Conservation (phyloP, 1,139 yeast genomes). For the Meyerozyma sp. region DNA sequence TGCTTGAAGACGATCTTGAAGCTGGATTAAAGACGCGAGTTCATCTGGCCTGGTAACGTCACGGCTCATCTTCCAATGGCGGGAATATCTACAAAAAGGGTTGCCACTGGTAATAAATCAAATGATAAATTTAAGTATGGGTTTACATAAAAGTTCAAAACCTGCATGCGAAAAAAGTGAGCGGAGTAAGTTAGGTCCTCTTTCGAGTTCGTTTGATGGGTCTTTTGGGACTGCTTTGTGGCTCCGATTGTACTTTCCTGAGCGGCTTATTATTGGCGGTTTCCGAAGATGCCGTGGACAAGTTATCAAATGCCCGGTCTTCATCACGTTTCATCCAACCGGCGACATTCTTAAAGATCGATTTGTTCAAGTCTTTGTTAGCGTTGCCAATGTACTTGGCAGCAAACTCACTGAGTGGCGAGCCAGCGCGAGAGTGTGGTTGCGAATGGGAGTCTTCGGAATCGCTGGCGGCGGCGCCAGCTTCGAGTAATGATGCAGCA, state of each 20-base stretch:
- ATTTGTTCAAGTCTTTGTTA: constrained; percentile 40
- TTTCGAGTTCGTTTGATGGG: not conserved
- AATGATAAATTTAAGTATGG: not conserved
- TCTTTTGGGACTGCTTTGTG: not conserved
- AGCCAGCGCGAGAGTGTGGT: constrained; percentile 19
- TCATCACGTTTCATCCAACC: constrained; percentile 56
- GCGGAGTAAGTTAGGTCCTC: not conserved
- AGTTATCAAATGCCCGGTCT: constrained; percentile 2
- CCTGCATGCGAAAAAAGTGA: not conserved
- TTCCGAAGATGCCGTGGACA: not conserved
- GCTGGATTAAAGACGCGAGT: constrained; percentile 6
- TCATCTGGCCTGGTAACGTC: not conserved
- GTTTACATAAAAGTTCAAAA: not conserved
- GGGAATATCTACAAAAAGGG: not conserved
- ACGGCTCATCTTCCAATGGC: not conserved
- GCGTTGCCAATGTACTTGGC: constrained; percentile 55
- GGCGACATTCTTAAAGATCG: constrained; percentile 57
- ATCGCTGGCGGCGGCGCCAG: constrained; percentile 17
- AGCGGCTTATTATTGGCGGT: not conserved
- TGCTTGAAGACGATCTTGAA: constrained; percentile 24
- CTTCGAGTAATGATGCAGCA: constrained; percentile 25
- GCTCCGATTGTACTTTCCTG: not conserved
- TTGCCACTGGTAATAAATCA: not conserved
- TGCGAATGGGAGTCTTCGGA: constrained; percentile 22
- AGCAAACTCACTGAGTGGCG: constrained; percentile 61